Conservation (phyloP, 805 yeast genomes). For the Barnettozyma siamensis region DNA sequence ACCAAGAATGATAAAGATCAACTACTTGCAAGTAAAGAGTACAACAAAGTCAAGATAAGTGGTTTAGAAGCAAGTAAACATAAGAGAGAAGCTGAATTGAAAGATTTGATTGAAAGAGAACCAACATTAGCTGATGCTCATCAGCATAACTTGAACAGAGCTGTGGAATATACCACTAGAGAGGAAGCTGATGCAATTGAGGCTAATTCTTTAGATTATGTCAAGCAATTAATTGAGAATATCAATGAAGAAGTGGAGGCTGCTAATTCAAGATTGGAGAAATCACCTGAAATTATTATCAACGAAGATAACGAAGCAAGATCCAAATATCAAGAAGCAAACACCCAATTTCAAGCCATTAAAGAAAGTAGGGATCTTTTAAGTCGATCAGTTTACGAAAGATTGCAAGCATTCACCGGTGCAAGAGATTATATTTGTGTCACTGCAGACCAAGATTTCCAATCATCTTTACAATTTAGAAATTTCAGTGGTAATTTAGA, state of each 20-base stretch:
- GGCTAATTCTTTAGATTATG: constrained; percentile 39
- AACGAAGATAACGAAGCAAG: constrained; percentile 40
- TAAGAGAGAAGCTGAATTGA: constrained; percentile 18
- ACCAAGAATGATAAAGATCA: constrained; percentile 6
- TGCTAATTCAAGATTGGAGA: constrained; percentile 50
- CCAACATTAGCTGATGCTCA: constrained; percentile 16
- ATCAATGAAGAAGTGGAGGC: constrained; percentile 42
- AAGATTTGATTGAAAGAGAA: constrained; percentile 14
- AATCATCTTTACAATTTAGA: constrained; percentile 54
- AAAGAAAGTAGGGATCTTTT: constrained; percentile 28
- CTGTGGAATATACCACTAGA: constrained; percentile 39
- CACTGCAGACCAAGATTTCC: constrained; percentile 51
- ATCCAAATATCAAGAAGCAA: constrained; percentile 37
- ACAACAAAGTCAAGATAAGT: constrained; percentile 10
- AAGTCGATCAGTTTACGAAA: constrained; percentile 34
- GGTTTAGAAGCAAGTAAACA: constrained; percentile 15
- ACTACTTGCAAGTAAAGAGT: constrained; percentile 10
- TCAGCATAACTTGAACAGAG: constrained; percentile 21
- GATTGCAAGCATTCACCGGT: constrained; percentile 37
- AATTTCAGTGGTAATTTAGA: constrained; percentile 69
- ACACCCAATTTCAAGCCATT: constrained; percentile 33
- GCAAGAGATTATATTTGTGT: constrained; percentile 37
- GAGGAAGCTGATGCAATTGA: constrained; percentile 38
- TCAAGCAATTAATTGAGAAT: constrained; percentile 42
- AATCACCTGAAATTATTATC: constrained; percentile 50